Conservation (phyloP, 78 protist species). For the Dictyostelium purpureum region DNA sequence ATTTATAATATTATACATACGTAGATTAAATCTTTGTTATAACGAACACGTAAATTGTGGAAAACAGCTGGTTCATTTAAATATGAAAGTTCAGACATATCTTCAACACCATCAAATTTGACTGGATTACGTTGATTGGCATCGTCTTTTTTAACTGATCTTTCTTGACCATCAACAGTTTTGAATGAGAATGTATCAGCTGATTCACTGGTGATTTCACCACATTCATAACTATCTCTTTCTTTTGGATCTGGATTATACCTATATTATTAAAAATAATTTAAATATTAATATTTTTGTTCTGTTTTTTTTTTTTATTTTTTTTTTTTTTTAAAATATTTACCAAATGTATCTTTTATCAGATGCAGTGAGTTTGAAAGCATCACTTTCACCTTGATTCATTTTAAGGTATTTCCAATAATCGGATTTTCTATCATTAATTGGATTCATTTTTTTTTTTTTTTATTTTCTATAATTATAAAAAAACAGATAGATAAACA, state of each 20-base stretch:
- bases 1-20: constrained; percentile 16
- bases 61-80: constrained; percentile 94
- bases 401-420: constrained; percentile 46
- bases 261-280: no score
- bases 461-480: no score
- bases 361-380: constrained; percentile 61
- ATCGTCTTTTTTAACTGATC: constrained; percentile 74
- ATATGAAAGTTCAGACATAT: constrained; percentile 91
- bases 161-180: constrained; percentile 38
- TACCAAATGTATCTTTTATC: constrained; percentile 80
- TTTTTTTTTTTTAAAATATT: no score
- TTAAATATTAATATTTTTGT: no score
- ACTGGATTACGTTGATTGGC: constrained; percentile 88
- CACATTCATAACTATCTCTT: constrained; percentile 69
- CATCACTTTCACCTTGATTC: constrained; percentile 33
- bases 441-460: constrained; percentile 74
- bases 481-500: no score
- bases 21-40: constrained; percentile 89
- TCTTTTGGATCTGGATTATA: constrained; percentile 76
- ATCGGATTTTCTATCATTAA: constrained; percentile 70
- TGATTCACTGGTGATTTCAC: constrained; percentile 54
- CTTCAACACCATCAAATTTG: constrained; percentile 92
- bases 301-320: no score
- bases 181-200: constrained; percentile 59
- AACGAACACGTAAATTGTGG: constrained; percentile 90